A percentile compares a stretch with the other conserved stretches of the same genome.
Evolutionary conservation across 257 asterid genomes (phyloP).

Genomic region (Cruciata laevipes): DNA sequence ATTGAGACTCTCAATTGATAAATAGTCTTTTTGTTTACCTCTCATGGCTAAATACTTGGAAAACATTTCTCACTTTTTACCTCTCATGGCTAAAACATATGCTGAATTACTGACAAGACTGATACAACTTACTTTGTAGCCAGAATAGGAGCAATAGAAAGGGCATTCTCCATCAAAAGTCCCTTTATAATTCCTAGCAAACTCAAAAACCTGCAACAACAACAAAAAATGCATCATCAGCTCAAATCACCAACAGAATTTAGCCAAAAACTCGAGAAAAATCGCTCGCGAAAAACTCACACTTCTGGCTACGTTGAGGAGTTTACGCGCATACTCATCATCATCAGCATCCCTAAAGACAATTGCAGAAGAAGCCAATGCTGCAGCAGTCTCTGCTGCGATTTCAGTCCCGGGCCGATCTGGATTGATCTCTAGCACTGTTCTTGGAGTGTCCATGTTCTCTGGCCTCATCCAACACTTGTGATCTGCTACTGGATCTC

Average conservation of each 20-base stretch:
- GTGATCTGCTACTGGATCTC: conserved; percentile 71
- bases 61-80: no score
- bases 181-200: conserved; percentile 57
- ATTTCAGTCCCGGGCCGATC: conserved; percentile 67
- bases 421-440: conserved; percentile 42
- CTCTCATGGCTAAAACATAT: no score
- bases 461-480: conserved; percentile 77
- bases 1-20: no score
- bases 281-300: conserved; percentile 18
- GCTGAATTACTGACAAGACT: not conserved
- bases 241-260: not conserved
- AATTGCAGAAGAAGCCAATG: conserved; percentile 66
- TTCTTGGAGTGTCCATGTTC: conserved; percentile 63
- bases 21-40: no score
- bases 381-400: conserved; percentile 74
- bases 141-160: conserved; percentile 84
- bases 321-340: conserved; percentile 35
- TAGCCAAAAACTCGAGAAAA: not conserved
- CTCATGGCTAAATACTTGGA: no score
- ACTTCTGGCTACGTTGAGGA: conserved; percentile 33
- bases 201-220: conserved; percentile 44
- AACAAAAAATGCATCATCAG: not conserved
- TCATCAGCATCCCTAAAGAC: conserved; percentile 43
- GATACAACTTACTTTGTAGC: conserved; percentile 42
- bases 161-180: conserved; percentile 90